These are phyloP conservation scores for Grosmannia clavigera DNA, from an alignment of 2,329 filamentous ascomycete species.

Conservation along the genomic window DNA sequence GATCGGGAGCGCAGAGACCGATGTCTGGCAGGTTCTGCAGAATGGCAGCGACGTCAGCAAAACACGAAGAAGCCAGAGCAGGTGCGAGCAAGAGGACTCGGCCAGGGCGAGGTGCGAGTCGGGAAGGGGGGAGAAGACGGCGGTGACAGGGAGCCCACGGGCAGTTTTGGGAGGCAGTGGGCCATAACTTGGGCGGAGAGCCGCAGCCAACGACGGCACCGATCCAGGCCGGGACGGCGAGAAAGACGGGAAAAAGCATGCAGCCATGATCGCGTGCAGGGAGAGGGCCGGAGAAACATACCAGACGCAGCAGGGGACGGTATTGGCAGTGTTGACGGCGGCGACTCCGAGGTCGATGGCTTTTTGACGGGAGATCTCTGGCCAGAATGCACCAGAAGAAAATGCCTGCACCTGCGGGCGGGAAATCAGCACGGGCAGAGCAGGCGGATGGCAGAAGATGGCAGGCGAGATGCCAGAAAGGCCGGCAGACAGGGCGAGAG, in stretches of 20 bases:
- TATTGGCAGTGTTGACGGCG: constrained; percentile 3
- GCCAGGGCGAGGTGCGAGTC: neutral
- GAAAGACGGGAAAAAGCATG: constrained; percentile 2
- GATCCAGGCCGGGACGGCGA: neutral
- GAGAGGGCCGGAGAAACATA: constrained; percentile 9
- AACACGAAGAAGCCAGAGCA: neutral
- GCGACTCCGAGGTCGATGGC: neutral
- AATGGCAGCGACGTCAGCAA: neutral
- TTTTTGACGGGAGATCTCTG: constrained; percentile 1
- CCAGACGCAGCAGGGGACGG: constrained; percentile 8
- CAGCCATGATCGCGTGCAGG: constrained; percentile 8
- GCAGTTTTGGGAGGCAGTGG: neutral
- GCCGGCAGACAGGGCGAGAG: neutral
- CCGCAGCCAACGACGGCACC: neutral
- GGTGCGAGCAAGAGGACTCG: too few relatives aligned
- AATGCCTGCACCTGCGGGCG: neutral
- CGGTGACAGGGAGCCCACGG: neutral
- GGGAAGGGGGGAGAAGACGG: neutral
- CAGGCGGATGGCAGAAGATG: neutral
- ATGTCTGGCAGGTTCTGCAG: neutral
- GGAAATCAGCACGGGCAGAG: neutral
- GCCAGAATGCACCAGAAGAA: neutral
- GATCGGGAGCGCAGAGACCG: neutral
- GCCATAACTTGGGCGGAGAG: neutral
- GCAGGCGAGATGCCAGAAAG: neutral